These are phyloP conservation scores for Rubia peregrina DNA, from an alignment of 305 asterid genomes.

Conservation along the genomic window DNA sequence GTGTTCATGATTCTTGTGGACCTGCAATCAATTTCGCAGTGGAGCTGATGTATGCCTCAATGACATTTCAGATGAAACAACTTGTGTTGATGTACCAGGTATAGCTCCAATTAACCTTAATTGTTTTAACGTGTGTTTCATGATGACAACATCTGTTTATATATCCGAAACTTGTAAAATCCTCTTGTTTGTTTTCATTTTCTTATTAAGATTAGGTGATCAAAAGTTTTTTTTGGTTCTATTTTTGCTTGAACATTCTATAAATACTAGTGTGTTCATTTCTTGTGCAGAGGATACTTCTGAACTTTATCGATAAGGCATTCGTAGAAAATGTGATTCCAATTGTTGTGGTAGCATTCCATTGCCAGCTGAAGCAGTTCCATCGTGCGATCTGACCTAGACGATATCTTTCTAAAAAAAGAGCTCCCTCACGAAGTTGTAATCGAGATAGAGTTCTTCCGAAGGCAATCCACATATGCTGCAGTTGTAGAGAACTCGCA, in stretches of 20 bases:
- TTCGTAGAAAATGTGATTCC: constrained; percentile 56
- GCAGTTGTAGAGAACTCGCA: constrained; percentile 30
- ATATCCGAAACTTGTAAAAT: not conserved
- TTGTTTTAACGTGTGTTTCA: not conserved
- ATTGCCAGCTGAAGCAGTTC: constrained; percentile 38
- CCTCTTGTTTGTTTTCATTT: not conserved
- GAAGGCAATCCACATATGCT: constrained; percentile 34
- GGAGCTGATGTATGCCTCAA: constrained; percentile 80
- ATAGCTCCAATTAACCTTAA: not conserved
- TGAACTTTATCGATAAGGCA: constrained; percentile 51
- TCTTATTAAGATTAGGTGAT: not conserved
- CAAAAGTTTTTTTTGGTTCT: not conserved
- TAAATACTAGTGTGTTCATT: not conserved
- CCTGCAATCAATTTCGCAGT: constrained; percentile 69
- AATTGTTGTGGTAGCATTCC: constrained; percentile 50
- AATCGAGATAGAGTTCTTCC: constrained; percentile 32
- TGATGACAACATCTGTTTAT: too few species aligned
- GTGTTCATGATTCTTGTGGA: constrained; percentile 71
- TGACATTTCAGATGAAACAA: constrained; percentile 64
- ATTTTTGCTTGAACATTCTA: not conserved
- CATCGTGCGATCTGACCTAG: constrained; percentile 52
- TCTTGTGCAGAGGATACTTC: constrained; percentile 47
- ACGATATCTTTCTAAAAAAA: constrained; percentile 41
- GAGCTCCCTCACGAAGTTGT: constrained; percentile 47
- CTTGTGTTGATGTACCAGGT: constrained; percentile 73